Percentiles rank a stretch among this genome's conserved stretches.
phyloP scores from a whole-genome alignment of 352 stramenopile species.

The Phytophthora crassamura region DNA sequence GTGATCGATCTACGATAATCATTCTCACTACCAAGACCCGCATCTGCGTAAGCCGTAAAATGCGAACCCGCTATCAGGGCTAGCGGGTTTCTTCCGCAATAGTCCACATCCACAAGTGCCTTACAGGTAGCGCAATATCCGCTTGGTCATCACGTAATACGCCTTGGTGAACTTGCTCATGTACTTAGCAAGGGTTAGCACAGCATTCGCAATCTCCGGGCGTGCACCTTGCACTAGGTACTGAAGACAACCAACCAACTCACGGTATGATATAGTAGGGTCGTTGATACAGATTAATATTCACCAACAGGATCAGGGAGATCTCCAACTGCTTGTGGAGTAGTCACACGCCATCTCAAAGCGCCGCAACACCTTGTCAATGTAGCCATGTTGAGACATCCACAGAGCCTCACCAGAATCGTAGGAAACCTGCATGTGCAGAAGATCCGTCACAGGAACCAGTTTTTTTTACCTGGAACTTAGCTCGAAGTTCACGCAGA shows the following conservation, averaged over 20 bases:
- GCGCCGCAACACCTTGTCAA: no score
- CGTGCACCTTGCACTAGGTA: no score
- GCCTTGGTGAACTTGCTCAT: constrained; percentile 13
- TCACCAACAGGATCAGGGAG: background rate
- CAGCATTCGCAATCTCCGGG: no score
- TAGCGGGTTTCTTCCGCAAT: no score
- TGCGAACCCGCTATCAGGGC: no score
- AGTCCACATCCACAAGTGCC: no score
- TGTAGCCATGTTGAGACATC: constrained; percentile 3
- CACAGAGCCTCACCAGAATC: background rate
- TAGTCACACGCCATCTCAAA: constrained; percentile 10
- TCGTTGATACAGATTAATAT: constrained; percentile 10
- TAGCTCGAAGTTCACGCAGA: no score
- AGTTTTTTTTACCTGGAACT: no score
- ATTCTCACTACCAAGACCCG: constrained; percentile 1
- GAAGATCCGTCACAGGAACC: no score
- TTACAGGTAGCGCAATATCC: no score
- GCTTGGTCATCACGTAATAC: no score
- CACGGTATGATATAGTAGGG: constrained; percentile 1
- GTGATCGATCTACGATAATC: constrained; percentile 14
- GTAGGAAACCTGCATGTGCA: background rate
- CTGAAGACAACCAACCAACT: no score
- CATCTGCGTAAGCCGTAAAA: background rate
- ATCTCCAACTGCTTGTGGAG: constrained; percentile 8
- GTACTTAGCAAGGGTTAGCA: constrained; percentile 11